Base-by-base conservation (phyloP, 306 rosid genomes). In the Casuarina cunninghamiana region DNA sequence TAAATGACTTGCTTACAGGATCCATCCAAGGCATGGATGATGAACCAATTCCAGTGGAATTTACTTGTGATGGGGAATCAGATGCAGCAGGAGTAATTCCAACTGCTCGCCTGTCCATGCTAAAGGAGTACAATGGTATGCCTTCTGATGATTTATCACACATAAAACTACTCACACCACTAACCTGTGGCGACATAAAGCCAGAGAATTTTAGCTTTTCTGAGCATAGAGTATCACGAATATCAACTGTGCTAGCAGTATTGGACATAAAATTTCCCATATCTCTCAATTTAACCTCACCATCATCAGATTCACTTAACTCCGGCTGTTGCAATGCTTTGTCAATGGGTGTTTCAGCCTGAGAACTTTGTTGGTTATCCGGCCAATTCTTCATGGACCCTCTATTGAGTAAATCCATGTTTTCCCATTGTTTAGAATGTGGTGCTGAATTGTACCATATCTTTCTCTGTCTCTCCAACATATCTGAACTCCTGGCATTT, bases 401-500 rank as follows among this genome's bases (percentile, higher is more conserved):
- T 79, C 85, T 87, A 79, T 89, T 91, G 62, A 89, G 91, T 69
- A 89, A 78, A 83, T 95, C 99, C 85, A 74, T 77, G 65, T 84
- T 87, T 83, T 95, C 99, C 99, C 97, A 95, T 61, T 93, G 86
- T 78, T 91, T 90, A 60, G 97, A 89, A 69, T 88, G 94, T 71
- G 92, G 87, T 76, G 96, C 81, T 69, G 97, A 89, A 76, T 84
- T 93, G 88, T 95, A 95, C 97, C 99, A 95, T 84, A 95, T 93
- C 88, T 88, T 95, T 84, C 99, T 93, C 57, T 92, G 99, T 83
- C 99, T 89, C 84, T 93, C 97, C 79, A 95, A 81, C 99, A 95
- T 93, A 82, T 89, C 97, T 10, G 97, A 93, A 82, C 99, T 93
- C 88, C 92, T 93, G 32, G 97, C 91, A 76, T 87, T 91, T 86